Percentiles rank a stretch among this genome's conserved stretches.
phyloP scores from a whole-genome alignment of 345 rosid genomes.

The Eucalyptus tenuipes region DNA sequence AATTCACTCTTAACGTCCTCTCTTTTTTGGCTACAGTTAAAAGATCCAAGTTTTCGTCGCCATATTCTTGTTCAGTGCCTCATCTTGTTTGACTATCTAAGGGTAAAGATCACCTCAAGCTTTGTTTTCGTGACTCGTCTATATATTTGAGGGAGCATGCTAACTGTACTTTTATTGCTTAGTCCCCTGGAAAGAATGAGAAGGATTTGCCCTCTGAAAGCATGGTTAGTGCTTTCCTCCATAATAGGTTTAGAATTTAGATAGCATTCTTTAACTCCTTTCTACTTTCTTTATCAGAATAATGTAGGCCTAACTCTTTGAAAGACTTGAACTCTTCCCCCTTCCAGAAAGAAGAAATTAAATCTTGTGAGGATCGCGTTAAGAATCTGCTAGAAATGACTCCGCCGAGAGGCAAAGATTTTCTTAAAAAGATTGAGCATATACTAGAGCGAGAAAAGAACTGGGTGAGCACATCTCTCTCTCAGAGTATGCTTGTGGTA shows the following conservation, averaged over 20 bases:
- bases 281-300: not conserved
- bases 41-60: slow-evolving; percentile 95
- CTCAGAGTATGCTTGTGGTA: not conserved
- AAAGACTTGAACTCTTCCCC: not conserved
- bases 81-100: slow-evolving; percentile 82
- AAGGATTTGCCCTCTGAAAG: slow-evolving; percentile 88
- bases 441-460: slow-evolving; percentile 89
- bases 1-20: not conserved
- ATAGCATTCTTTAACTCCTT: not conserved
- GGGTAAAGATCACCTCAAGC: slow-evolving; percentile 31
- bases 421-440: slow-evolving; percentile 77
- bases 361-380: slow-evolving; percentile 75
- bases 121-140: not conserved
- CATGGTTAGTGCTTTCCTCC: slow-evolving; percentile 54
- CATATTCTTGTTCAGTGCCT: slow-evolving; percentile 97
- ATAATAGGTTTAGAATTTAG: not conserved
- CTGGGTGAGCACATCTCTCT: slow-evolving; percentile 46
- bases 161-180: not conserved
- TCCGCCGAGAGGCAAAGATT: slow-evolving; percentile 90
- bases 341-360: slow-evolving; percentile 83
- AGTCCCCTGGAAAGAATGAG: slow-evolving; percentile 96
- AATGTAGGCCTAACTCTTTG: not conserved
- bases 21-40: slow-evolving; percentile 42
- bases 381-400: slow-evolving; percentile 84
- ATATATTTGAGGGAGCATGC: not conserved